Evolutionary conservation across 192 early-diverging fungal species (phyloP).

Genomic region (Endogone sp.): DNA sequence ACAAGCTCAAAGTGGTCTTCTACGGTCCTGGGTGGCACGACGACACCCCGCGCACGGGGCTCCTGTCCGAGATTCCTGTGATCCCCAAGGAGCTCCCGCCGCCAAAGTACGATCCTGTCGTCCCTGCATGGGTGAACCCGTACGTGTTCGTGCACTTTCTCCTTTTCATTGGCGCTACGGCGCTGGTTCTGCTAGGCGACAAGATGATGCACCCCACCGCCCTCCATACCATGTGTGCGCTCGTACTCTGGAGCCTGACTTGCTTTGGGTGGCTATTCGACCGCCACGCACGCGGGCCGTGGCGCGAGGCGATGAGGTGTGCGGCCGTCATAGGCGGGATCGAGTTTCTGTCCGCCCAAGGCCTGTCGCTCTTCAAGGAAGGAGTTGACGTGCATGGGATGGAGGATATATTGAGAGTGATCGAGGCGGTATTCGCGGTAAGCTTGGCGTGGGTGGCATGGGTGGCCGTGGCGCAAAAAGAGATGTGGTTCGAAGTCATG

Average conservation of each 20-base stretch:
- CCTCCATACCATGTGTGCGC: not conserved
- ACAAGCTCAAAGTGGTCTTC: constrained; percentile 46
- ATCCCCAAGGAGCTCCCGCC: constrained; percentile 38
- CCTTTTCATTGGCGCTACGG: constrained; percentile 22
- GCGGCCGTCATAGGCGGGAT: not conserved
- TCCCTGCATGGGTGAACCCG: constrained; percentile 35
- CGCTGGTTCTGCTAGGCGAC: not conserved
- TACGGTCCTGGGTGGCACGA: constrained; percentile 55
- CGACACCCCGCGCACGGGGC: constrained; percentile 37
- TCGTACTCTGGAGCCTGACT: constrained; percentile 10
- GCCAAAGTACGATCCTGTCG: constrained; percentile 36
- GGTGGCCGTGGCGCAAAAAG: too few species aligned
- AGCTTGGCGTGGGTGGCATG: too few species aligned
- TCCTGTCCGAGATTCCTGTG: constrained; percentile 38
- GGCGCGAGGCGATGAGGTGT: not conserved
- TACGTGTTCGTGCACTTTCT: constrained; percentile 38
- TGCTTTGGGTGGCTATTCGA: constrained; percentile 20
- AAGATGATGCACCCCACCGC: not conserved
- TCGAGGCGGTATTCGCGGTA: too few species aligned
- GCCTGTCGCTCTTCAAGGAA: too few species aligned
- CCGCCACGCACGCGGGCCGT: constrained; percentile 2
- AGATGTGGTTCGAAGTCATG: too few species aligned
- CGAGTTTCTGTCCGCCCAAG: not conserved
- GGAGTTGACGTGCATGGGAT: too few species aligned
- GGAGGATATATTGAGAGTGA: too few species aligned